A percentile compares a stretch with the other conserved stretches of the same genome.
Conservation (phyloP, 345 rosid species). For the Excoecaria cochinchinensis region DNA sequence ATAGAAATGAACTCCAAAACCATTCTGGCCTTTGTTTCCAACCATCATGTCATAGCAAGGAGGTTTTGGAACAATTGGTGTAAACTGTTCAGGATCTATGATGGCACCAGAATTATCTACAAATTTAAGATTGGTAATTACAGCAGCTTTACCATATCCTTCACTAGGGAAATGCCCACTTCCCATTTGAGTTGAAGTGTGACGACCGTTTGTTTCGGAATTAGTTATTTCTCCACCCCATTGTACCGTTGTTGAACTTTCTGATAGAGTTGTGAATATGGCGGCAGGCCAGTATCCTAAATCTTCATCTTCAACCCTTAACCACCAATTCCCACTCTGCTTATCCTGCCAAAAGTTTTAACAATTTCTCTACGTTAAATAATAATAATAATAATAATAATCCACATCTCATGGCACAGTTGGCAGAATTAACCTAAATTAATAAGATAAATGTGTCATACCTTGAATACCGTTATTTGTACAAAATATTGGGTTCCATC, state of each 20-base stretch:
- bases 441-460: not conserved
- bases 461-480: constrained; percentile 9
- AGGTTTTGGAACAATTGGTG: no score
- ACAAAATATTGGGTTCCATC: constrained; percentile 13
- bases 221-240: constrained; percentile 15
- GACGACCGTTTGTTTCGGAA: not conserved
- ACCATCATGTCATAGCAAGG: no score
- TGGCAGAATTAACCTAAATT: no score
- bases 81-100: not conserved
- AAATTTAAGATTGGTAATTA: not conserved
- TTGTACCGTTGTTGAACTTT: no score
- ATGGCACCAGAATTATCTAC: not conserved
- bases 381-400: no score
- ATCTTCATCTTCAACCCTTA: constrained; percentile 9
- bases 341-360: not conserved
- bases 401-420: no score
- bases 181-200: constrained; percentile 19
- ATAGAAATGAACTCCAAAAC: no score
- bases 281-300: no score
- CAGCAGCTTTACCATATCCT: constrained; percentile 7
- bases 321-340: constrained; percentile 7
- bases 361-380: no score
- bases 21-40: no score
- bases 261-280: no score
- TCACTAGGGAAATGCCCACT: constrained; percentile 19